Base-by-base conservation (phyloP, 176 grass and related monocot species). In the Triticum timopheevii region DNA sequence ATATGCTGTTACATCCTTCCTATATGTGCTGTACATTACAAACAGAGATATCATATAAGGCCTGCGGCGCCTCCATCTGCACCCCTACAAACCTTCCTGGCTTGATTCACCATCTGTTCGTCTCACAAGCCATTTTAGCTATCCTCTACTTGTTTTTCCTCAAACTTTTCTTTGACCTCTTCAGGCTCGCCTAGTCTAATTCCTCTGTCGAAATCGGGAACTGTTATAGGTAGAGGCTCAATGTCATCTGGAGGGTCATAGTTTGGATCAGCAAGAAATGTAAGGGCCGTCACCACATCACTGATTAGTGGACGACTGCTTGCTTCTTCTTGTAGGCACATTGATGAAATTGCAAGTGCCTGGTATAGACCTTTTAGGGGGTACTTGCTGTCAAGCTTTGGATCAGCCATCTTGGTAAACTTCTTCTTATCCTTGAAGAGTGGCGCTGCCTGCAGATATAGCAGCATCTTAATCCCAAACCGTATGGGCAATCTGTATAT, bases 281-380 rank as follows among this genome's bases (percentile, higher is more conserved):
- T 70, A 61, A 98, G 91, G 27, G 89, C 95, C 0, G 91, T 95
- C 82, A 98, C 91, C 33, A 98, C 91, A 83, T 98, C 95, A 47
- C 89, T 93, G 61, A 98, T 93, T 20, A 93, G 77, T 5, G 95
- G 95, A 2, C 95, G 71, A 78, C 88, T 92, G 31, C 63, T 92
- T 68, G 89, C 86, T 87, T 98, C 95, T 82, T 98, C 87, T 76
- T 95, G 93, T 64, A 98, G 86, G 81, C 95, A 98, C 95, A 98
- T 93, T 9, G 93, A 92, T 25, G 95, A 90, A n/a, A 98, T 87
- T 50, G 95, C 91, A n/a, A 98, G 62, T 72, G 95, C 91, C 87
- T 98, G 95, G 66, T 92, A 92, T 36, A 98, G 81, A 35, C 89
- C 89, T 84, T 95, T 98, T 16, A 92, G 49, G 8, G 95, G 93